Evolutionary conservation across 139 green algal species (phyloP), one percentile per base, ranked within the genome.

Genomic region (Desmodesmus armatus): DNA sequence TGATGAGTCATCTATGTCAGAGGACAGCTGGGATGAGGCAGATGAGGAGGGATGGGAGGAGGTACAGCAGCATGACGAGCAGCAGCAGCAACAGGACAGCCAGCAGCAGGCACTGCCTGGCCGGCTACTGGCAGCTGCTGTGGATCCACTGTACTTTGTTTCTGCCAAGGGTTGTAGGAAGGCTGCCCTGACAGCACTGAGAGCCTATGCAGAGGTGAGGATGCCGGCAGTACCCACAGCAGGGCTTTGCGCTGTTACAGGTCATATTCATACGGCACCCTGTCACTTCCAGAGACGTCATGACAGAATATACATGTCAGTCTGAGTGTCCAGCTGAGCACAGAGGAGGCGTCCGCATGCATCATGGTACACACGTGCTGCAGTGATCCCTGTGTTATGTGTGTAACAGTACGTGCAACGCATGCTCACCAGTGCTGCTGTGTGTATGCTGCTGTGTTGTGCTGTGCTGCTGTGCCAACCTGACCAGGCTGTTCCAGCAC

Each of bases 11-110:
- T n/a, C n/a, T n/a, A n/a, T n/a, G n/a, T n/a, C n/a, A 31, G 72
- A 79, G 2, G 72, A 19, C 39, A 53, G 53, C 72, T 79, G 72
- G 72, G 72, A 79, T 79, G 43, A 25, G 19, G 44, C 60, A 39
- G n/a, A n/a, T 72, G 63, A 72, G 23, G 72, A 79, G n/a, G 53
- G 72, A n/a, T 79, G 72, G 72, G 43, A 79, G 72, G 72, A 79
- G 41, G 72, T 79, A 9, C 27, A n/a, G 15, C 43, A 63, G 7
- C 35, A 15, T 58, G 72, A 79, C 9, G 51, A 49, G 37, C 72
- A 78, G 71, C 3, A 65, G 70, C 70, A 75, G 66, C 66, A 78
- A 40, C 70, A 55, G 72, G 72, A 21, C n/a, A 79, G 21, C n/a
- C n/a, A n/a, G n/a, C n/a, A n/a, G n/a, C n/a, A n/a, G n/a, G n/a